Evolutionary conservation across 2,329 filamentous ascomycete species (phyloP).

Genomic region (Hypocreales sp.): DNA sequence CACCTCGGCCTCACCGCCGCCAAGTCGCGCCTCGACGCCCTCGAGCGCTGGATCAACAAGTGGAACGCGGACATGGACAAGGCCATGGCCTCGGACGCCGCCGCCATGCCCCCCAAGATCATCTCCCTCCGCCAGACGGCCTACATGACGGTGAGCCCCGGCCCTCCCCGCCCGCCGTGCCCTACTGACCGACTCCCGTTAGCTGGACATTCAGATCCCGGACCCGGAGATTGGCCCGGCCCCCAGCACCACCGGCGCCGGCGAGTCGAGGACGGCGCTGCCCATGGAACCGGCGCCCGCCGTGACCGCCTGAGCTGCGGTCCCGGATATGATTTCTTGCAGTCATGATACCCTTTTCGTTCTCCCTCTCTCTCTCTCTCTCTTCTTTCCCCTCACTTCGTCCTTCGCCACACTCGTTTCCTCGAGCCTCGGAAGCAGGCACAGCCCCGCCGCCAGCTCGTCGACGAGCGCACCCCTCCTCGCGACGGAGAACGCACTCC

Average conservation of each 20-base stretch:
- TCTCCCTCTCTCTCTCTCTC: not conserved
- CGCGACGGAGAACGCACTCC: too few species aligned
- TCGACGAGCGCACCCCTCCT: too few species aligned
- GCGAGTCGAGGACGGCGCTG: constrained; percentile 18
- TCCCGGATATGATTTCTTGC: constrained; percentile 1
- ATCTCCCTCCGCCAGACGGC: constrained; percentile 69
- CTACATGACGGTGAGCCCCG: constrained; percentile 58
- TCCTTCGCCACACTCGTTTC: too few species aligned
- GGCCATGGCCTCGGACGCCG: constrained; percentile 32
- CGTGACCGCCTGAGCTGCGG: constrained; percentile 8
- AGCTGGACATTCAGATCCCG: constrained; percentile 71
- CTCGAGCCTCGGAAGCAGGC: too few species aligned
- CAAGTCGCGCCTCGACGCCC: constrained; percentile 51
- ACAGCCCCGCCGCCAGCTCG: too few species aligned
- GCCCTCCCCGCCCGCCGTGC: not conserved
- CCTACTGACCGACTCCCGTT: constrained; percentile 5
- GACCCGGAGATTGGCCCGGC: constrained; percentile 55
- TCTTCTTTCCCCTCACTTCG: too few species aligned
- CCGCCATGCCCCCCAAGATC: constrained; percentile 47
- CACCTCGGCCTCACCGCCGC: constrained; percentile 65
- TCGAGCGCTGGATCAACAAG: constrained; percentile 71
- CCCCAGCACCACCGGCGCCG: constrained; percentile 25
- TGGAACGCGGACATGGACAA: constrained; percentile 68
- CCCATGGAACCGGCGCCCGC: constrained; percentile 16
- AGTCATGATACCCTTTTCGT: constrained; percentile 1